phyloP scores from a whole-genome alignment of 2,329 filamentous ascomycete genomes.

The Talaromyces sp. region DNA sequence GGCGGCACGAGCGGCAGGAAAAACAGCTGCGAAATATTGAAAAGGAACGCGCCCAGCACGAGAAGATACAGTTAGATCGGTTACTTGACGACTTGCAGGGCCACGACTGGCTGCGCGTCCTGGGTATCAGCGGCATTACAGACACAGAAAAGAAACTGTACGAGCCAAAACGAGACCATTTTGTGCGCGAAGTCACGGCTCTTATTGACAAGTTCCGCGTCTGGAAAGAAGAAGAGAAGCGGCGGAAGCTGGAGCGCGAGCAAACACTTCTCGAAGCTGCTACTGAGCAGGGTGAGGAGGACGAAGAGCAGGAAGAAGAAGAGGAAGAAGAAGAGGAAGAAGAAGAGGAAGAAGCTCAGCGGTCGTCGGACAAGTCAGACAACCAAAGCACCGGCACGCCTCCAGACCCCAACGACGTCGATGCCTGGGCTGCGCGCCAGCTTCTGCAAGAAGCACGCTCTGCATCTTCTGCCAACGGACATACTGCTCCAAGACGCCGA shows the following conservation, averaged over 20 bases:
- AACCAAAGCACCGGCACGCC: conserved; percentile 45
- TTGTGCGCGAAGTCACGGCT: conserved; percentile 73
- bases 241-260: conserved; percentile 70
- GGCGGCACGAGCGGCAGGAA: conserved; percentile 59
- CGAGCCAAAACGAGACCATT: conserved; percentile 77
- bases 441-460: conserved; percentile 66
- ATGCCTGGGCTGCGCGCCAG: conserved; percentile 67
- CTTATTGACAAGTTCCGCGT: conserved; percentile 81
- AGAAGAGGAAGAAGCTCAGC: conserved; percentile 10
- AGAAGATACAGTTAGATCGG: conserved; percentile 61
- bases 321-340: conserved; percentile 23
- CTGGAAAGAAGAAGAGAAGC: conserved; percentile 88
- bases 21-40: conserved; percentile 66
- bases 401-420: conserved; percentile 64
- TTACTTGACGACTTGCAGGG: conserved; percentile 78
- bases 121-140: conserved; percentile 82
- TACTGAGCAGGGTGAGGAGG: conserved; percentile 34
- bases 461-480: conserved; percentile 33
- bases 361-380: conserved; percentile 19
- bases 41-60: conserved; percentile 60
- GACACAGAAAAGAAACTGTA: conserved; percentile 82
- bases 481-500: conserved; percentile 2
- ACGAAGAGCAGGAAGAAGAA: conserved; percentile 29
- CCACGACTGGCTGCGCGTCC: conserved; percentile 85
- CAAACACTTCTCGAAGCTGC: conserved; percentile 40